Base-by-base conservation (phyloP, 1,139 yeast genomes). In the Yamadazyma songkhlaensis region DNA sequence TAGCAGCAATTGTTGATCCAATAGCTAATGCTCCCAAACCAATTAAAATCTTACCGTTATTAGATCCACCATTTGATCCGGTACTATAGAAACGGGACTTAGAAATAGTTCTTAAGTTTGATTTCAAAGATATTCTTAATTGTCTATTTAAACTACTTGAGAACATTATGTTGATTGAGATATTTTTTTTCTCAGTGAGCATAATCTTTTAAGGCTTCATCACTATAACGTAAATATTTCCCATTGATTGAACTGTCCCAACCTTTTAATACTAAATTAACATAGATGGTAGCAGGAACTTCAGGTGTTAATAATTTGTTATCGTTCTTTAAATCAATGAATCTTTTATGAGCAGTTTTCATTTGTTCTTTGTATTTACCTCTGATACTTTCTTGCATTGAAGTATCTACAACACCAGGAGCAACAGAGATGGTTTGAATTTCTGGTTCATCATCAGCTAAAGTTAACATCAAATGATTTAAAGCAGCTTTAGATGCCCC, bases 371-470 rank as follows among this genome's bases (percentile, higher is more conserved):
- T 78, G 50, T 75, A 74, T 42, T 51, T 54, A 17, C 77, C 81
- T 52, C 97, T 76, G 40, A 90, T 88, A 41, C 77, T 81, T 9
- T 51, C 55, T 62, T 90, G 97, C 97, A 90, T 90, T 14, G 66
- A 69, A 0, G 97, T 89, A 55, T 85, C 88, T 2, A 90, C 97
- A 2, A 87, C 95, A 3, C 97, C 97, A 0, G 97, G 97, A 2
- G 96, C 96, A 17, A 90, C 72, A 0, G 96, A 70, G 9, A 87
- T 63, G 3, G 85, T 69, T 34, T 66, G 64, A 14, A 89, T 64
- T 0, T 68, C 74, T 3, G 67, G 60, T 54, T 85, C 90, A 50
- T 87, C 96, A 4, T 62, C 67, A 1, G 87, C 82, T 17, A 90
- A 59, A 8, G 87, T 77, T 34, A 64, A 56, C 7, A 85, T 79